Evolutionary conservation across 495 filamentous ascomycete species (phyloP), one percentile per base, ranked within the genome.

Genomic region (Baudoinia panamericana): DNA sequence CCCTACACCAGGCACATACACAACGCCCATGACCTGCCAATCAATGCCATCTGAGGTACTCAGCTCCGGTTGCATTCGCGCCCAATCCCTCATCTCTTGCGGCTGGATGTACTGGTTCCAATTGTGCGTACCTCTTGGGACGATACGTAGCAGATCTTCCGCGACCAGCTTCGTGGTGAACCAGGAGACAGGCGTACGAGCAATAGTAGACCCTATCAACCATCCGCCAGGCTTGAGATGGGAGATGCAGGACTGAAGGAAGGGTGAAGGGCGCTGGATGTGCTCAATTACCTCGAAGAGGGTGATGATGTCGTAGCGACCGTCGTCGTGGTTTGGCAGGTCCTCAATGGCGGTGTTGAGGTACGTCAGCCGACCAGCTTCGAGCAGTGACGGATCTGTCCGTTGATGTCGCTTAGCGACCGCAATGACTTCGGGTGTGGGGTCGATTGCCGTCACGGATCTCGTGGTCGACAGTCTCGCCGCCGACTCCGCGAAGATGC

Each of bases 251-350:
- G 64, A 59, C 16, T 70, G 63, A 2, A 96, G 67, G 55, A 97
- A 95, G 0, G 69, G 53, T 0, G 71, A 61, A 0, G 85, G 82
- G 6, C 72, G 64, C 3, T 73, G 71, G 43, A 96, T 81, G 56
- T 97, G 90, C 55, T 97, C 90, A 27, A 97, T 66, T 0, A 97
- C 90, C 58, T 97, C 90, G 61, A 96, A 96, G 21, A 92, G 59
- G 3, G 81, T 79, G 6, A 97, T 74, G 2, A 93, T 58, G 59
- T 93, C 86, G 54, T 55, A 63, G 12, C 69, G 61, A 5, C 60
- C 46, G 12, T 55, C 52, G n/a, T 43, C 36, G 1, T 69, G 67
- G 0, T 60, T 42, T 0, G 73, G 59, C 0, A 87, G 60, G 4
- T 73, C 63, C 59, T 95, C 85, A 36, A 95, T 71, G 0, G 75